A percentile compares a stretch with the other conserved stretches of the same genome.
Evolutionary conservation across 2,329 filamentous ascomycete genomes (phyloP).

Genomic region (Coleophoma eucalyptorum): DNA sequence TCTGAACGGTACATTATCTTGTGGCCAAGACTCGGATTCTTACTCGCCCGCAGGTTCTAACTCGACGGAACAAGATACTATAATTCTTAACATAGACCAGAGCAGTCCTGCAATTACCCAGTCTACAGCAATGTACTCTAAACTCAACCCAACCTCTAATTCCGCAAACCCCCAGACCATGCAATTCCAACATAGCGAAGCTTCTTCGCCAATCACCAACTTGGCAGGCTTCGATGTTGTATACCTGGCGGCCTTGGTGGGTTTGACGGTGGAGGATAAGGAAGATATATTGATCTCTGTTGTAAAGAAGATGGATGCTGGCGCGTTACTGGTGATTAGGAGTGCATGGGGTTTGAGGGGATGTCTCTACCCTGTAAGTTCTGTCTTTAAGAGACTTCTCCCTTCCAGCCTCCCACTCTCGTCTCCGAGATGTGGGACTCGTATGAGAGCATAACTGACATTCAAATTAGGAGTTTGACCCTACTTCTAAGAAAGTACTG

Average conservation of each 20-base stretch:
- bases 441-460: neutral
- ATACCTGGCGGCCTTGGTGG: constrained; percentile 46
- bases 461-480: constrained; percentile 31
- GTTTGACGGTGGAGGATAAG: constrained; percentile 36
- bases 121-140: constrained; percentile 26
- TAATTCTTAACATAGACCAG: constrained; percentile 38
- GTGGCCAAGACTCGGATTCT: neutral
- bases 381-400: neutral
- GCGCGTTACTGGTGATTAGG: constrained; percentile 40
- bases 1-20: constrained; percentile 14
- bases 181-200: constrained; percentile 34
- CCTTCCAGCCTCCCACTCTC: too few relatives aligned
- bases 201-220: constrained; percentile 11
- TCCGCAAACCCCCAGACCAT: constrained; percentile 19
- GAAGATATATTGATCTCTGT: constrained; percentile 33
- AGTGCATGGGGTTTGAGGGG: constrained; percentile 40
- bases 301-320: constrained; percentile 33
- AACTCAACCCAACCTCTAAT: constrained; percentile 23
- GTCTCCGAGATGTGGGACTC: too few relatives aligned
- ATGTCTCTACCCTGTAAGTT: constrained; percentile 42
- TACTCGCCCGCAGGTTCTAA: neutral
- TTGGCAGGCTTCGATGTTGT: constrained; percentile 38
- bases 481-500: constrained; percentile 28
- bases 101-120: constrained; percentile 29
- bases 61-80: neutral